Evolutionary conservation across 805 yeast genomes (phyloP), one percentile per base, ranked within the genome.

Genomic region (Candida insectalens): DNA sequence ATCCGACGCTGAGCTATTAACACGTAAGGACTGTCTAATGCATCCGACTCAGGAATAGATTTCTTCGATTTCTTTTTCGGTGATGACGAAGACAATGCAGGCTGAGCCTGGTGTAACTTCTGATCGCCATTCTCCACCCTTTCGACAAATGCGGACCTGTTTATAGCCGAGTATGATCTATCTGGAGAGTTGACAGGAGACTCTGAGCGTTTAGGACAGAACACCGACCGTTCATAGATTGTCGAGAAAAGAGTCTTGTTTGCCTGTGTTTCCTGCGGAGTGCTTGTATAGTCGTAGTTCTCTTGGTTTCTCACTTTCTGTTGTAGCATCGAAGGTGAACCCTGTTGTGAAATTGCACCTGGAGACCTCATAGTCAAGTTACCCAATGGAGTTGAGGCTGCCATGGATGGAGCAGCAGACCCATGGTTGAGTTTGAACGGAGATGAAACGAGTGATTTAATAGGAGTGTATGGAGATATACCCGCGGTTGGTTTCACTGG

Each of bases 1-100:
- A 69, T 71, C 23, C 77, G 45, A 4, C 53, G 30, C 34, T 69
- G 49, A 1, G 77, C 77, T 25, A 59, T 50, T 32, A 51, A 53
- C 37, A 71, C 60, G 30, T 64, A 57, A 2, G 73, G 71, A 39
- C 59, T 62, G 14, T 39, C 37, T n/a, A 46, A 36, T 3, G 49
- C 19, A 17, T 9, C 20, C 17, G 27, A 10, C 25, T 30, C 20
- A 12, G 13, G 17, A 9, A 15, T 12, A 25, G 38, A 14, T 26
- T 27, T 25, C 27, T 23, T 28, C 19, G 29, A n/a, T 19, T 25
- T 17, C n/a, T n/a, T n/a, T n/a, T n/a, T n/a, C n/a, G n/a, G n/a
- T n/a, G n/a, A n/a, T 26, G 30, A 3, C 29, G 27, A 4, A 14
- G 19, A 17, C 15, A 19, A 15, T 51, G 23, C 43, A 7, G 23